A percentile compares a stretch with the other conserved stretches of the same genome.
Evolutionary conservation across 2,329 filamentous ascomycete species (phyloP).

Genomic region (Pestalotiopsis sp.): DNA sequence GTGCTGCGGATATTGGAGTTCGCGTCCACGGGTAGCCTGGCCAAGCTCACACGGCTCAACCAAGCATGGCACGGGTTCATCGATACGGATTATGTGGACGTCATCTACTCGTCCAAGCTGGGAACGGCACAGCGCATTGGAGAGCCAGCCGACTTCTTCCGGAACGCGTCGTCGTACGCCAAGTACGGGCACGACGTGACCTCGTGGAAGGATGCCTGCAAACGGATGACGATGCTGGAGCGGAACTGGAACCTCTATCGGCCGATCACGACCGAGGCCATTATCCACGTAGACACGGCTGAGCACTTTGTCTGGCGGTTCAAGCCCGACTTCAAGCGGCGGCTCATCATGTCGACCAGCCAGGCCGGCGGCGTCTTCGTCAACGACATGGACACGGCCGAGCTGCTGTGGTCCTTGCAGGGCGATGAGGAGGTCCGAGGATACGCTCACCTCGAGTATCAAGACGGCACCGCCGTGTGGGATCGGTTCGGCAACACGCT

Average conservation of each 20-base stretch:
- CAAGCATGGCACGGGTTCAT: conserved; percentile 24
- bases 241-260: conserved; percentile 37
- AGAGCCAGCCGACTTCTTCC: conserved; percentile 12
- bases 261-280: conserved; percentile 38
- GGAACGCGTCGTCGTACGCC: conserved; percentile 28
- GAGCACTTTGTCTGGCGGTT: conserved; percentile 47
- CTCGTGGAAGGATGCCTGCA: conserved; percentile 48
- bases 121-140: conserved; percentile 4
- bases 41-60: conserved; percentile 17
- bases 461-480: conserved; percentile 46
- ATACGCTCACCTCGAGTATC: conserved; percentile 49
- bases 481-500: conserved; percentile 45
- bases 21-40: conserved; percentile 16
- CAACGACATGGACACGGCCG: conserved; percentile 46
- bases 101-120: conserved; percentile 20
- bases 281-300: conserved; percentile 39
- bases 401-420: conserved; percentile 36
- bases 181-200: conserved; percentile 33
- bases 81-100: conserved; percentile 19
- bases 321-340: conserved; percentile 46
- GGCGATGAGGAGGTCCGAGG: conserved; percentile 35
- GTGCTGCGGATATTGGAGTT: conserved; percentile 25
- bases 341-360: conserved; percentile 46
- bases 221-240: conserved; percentile 38
- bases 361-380: conserved; percentile 47